Base-by-base conservation (phyloP, 176 grass and related monocot species). In the Avena sativa region DNA sequence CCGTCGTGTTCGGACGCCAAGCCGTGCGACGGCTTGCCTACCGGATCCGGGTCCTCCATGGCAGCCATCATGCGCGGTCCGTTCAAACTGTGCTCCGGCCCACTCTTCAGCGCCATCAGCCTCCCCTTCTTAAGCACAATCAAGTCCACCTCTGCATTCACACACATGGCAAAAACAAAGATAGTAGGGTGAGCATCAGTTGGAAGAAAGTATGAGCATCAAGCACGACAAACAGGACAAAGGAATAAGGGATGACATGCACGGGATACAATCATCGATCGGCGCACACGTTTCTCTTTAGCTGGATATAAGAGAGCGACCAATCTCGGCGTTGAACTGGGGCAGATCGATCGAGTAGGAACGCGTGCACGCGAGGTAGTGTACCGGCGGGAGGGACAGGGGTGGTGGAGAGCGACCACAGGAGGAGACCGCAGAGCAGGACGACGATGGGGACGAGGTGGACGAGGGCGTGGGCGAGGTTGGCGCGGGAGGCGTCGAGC, bases 371-470 rank as follows among this genome's bases (percentile, higher is more conserved):
- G 46, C 16, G n/a, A 25, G 30, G 4, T 16, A 55, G 40, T 43
- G 6, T 60, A 50, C 59, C 75, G 53, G 80, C 49, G 30, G 66
- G 36, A 1, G 80, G 17, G 16, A 53, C 11, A 12, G 61, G 11
- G 57, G 87, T 57, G 78, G 77, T 80, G 38, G 95, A 95, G 80
- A 95, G 84, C 8, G 89, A 93, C 95, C 91, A 97, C 52, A 97
- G 92, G 36, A 97, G 60, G 74, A 93, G 69, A 79, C 87, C 87
- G 81, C 90, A 97, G 87, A 93, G 36, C 55, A 97, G 51, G 79
- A 97, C 23, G 71, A 93, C 85, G 63, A 93, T 49, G 19, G 95
- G 95, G 75, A 97, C 53, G 30, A 93, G 65, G 59, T 97, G 92
- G 79, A 97, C 87, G 48, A 95, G 80, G 43, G 72, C 74, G 76